Evolutionary conservation across 768 basidiomycete genomes (phyloP).

Genomic region (Porpolomopsis calyptriformis): DNA sequence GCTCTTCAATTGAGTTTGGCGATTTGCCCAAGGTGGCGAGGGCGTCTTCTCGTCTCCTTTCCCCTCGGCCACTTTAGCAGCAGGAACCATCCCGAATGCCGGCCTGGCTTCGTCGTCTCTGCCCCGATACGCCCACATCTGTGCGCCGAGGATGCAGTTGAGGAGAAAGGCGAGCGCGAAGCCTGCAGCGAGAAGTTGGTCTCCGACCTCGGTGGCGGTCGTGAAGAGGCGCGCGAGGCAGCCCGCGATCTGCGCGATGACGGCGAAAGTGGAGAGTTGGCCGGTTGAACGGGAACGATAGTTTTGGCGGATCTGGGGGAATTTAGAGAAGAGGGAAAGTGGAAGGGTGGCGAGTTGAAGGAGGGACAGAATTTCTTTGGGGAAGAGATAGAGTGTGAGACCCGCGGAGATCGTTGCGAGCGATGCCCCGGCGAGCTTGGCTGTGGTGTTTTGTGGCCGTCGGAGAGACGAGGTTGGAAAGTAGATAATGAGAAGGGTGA

Average conservation of each 20-base stretch:
- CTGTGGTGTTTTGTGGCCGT: slow-evolving; percentile 19
- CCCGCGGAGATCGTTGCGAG: slow-evolving; percentile 20
- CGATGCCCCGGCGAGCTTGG: slow-evolving; percentile 23
- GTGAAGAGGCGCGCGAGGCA: slow-evolving; percentile 92
- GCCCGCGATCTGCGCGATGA: slow-evolving; percentile 77
- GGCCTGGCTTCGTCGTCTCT: slow-evolving; percentile 21
- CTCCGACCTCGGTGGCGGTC: slow-evolving; percentile 81
- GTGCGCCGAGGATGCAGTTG: slow-evolving; percentile 73
- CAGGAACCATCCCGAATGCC: slow-evolving; percentile 7
- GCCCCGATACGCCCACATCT: slow-evolving; percentile 82
- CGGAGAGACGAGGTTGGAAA: slow-evolving; percentile 23
- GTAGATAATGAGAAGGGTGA: slow-evolving; percentile 77
- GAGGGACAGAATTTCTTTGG: slow-evolving; percentile 43
- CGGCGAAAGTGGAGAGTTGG: slow-evolving; percentile 88
- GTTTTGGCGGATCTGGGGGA: slow-evolving; percentile 89
- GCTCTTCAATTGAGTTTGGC: slow-evolving; percentile 14
- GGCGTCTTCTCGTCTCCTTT: slow-evolving; percentile 10
- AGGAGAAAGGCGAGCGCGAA: slow-evolving; percentile 75
- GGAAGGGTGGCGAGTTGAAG: slow-evolving; percentile 85
- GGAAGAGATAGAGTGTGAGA: slow-evolving; percentile 36
- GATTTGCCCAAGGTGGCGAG: slow-evolving; percentile 13
- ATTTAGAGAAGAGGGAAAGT: slow-evolving; percentile 81
- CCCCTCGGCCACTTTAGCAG: slow-evolving; percentile 1
- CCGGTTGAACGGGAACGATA: slow-evolving; percentile 68
- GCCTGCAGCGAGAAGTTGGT: slow-evolving; percentile 68